Conservation (phyloP, 257 asterid species). For the Henckelia pumila region DNA sequence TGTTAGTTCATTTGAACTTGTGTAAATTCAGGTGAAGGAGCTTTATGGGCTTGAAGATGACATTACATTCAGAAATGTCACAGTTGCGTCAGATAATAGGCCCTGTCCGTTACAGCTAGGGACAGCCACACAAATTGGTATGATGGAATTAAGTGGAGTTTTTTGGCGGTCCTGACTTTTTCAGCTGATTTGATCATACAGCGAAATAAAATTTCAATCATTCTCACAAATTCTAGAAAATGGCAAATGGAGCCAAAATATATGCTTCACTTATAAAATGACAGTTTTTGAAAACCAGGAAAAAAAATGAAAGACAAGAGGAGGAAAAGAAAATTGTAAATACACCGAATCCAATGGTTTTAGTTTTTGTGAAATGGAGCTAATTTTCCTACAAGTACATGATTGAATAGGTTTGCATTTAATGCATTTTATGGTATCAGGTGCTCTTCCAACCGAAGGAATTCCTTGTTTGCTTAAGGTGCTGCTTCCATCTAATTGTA, state of each 20-base stretch:
- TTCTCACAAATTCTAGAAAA: constrained; percentile 4
- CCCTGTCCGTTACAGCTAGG: constrained; percentile 91
- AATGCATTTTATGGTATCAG: constrained; percentile 36
- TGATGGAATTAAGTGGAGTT: constrained; percentile 19
- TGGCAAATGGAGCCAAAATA: neutral
- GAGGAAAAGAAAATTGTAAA: neutral
- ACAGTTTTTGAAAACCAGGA: neutral
- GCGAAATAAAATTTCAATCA: constrained; percentile 7
- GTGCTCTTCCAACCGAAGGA: constrained; percentile 98
- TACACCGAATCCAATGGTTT: constrained; percentile 1
- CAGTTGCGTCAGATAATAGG: constrained; percentile 80
- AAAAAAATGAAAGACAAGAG: neutral
- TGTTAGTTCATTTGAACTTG: constrained; percentile 24
- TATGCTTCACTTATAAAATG: neutral
- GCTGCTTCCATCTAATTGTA: constrained; percentile 80
- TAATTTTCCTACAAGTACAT: neutral
- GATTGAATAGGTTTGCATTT: constrained; percentile 14
- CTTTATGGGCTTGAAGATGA: constrained; percentile 81
- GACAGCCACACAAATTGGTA: constrained; percentile 98
- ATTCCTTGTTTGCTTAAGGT: constrained; percentile 89
- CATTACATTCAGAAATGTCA: constrained; percentile 69
- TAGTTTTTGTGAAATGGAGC: constrained; percentile 1
- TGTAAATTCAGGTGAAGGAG: constrained; percentile 74
- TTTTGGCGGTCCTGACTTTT: neutral
- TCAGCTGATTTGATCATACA: constrained; percentile 12